Evolutionary conservation across 2,329 filamentous ascomycete genomes (phyloP), one percentile per base, ranked within the genome.

Genomic region (Lachnellula arida): DNA sequence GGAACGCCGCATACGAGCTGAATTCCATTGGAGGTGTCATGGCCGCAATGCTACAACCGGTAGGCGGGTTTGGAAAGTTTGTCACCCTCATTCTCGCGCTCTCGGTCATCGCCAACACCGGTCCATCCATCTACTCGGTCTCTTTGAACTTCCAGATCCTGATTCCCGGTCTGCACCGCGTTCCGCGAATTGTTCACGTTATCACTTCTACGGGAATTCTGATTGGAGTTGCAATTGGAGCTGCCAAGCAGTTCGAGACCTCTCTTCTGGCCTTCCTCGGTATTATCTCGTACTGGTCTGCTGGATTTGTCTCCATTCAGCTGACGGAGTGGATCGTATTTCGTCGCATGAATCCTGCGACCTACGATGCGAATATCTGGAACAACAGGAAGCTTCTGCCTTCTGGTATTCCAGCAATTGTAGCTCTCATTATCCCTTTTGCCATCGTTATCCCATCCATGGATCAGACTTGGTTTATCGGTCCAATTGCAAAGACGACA

Each of bases 71-170:
- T 60, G 83, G 82, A 55, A 81, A 81, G 59, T 85, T 87, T 60
- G 71, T 85, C 17, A 77, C 82, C 1, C 82, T 85, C 2, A 66
- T 86, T 7, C 75, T 86, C 17, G 76, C 79, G 5, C 73, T 84
- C 42, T 80, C 78, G 1, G 68, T 86, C 46, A 70, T 86, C 11
- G 83, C 81, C 25, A 86, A 86, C 68, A 74, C 84, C 11, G 74
- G 79, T 1, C 80, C 78, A 15, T 82, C 80, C 15, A 79, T 81
- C 70, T 86, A 86, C 72, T 78, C 80, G 63, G 77, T 86, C 61
- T 81, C 81, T 3, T 75, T 86, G 60, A 85, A 86, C 73, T 81
- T 85, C 68, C 83, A 86, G 70, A 81, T 84, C 61, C 70, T 86
- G 19, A 68, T 82, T 4, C 82, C 84, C 0, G 76, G 75, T 57